These are phyloP conservation scores for Sporothrix humicola DNA, from an alignment of 2,329 filamentous ascomycete species.

Conservation along the genomic window DNA sequence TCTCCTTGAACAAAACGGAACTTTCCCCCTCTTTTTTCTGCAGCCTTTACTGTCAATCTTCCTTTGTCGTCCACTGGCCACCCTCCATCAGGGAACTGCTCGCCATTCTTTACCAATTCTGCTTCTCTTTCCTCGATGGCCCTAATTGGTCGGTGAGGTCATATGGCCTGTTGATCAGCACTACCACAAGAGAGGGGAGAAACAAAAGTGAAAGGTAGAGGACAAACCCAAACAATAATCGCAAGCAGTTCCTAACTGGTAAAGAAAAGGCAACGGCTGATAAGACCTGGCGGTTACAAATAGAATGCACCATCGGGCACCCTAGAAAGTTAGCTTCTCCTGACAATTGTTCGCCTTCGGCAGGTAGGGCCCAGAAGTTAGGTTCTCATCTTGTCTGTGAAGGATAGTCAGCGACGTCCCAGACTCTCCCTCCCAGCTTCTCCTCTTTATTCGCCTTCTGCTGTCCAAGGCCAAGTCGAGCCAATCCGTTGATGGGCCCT, in stretches of 20 bases:
- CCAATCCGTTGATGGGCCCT: background rate
- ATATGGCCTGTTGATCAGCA: conserved; percentile 27
- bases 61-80: conserved; percentile 29
- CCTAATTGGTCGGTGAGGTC: conserved; percentile 26
- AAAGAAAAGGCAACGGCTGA: no score
- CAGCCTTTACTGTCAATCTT: background rate
- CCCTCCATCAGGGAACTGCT: conserved; percentile 20
- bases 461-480: background rate
- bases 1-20: no score
- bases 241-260: no score
- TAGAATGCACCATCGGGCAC: no score
- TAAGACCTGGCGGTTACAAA: no score
- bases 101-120: background rate
- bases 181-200: background rate
- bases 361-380: background rate
- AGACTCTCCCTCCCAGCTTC: background rate
- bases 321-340: background rate
- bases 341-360: conserved; percentile 8
- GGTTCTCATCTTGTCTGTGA: background rate
- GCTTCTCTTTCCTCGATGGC: background rate
- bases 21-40: no score
- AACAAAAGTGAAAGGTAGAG: background rate
- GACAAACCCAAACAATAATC: background rate
- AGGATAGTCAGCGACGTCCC: conserved; percentile 20
- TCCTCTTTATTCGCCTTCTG: conserved; percentile 1